Evolutionary conservation across 345 rosid genomes (phyloP).

Genomic region (Eucalyptus marginata): DNA sequence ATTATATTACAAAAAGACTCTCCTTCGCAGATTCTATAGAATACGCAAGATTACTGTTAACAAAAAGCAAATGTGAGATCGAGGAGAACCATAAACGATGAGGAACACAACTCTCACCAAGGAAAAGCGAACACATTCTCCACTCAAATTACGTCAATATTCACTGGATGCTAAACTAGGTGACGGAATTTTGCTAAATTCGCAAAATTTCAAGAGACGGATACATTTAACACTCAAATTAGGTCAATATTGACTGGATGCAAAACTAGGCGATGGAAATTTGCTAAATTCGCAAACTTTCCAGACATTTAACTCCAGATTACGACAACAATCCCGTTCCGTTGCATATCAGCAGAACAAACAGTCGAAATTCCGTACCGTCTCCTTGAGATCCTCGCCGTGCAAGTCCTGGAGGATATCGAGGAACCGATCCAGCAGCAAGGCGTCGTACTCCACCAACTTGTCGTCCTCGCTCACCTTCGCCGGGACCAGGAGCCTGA

Average conservation of each 20-base stretch:
- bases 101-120: not conserved
- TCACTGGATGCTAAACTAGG: not conserved
- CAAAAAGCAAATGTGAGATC: not conserved
- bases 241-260: not conserved
- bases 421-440: conserved; percentile 90
- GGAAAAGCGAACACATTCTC: not conserved
- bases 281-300: not conserved
- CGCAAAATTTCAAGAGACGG: not conserved
- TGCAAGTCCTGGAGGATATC: conserved; percentile 94
- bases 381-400: conserved; percentile 93
- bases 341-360: not conserved
- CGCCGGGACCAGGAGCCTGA: conserved; percentile 66
- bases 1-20: not conserved
- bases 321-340: not conserved
- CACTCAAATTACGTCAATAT: not conserved
- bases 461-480: conserved; percentile 97
- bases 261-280: not conserved
- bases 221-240: not conserved
- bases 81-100: not conserved
- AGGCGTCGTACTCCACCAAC: conserved; percentile 88
- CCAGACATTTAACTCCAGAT: not conserved
- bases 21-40: not conserved
- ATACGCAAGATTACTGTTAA: not conserved
- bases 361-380: conserved; percentile 21
- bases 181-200: not conserved